Conservation (phyloP, 164 flowering plant genomes). For the Piper betle region DNA sequence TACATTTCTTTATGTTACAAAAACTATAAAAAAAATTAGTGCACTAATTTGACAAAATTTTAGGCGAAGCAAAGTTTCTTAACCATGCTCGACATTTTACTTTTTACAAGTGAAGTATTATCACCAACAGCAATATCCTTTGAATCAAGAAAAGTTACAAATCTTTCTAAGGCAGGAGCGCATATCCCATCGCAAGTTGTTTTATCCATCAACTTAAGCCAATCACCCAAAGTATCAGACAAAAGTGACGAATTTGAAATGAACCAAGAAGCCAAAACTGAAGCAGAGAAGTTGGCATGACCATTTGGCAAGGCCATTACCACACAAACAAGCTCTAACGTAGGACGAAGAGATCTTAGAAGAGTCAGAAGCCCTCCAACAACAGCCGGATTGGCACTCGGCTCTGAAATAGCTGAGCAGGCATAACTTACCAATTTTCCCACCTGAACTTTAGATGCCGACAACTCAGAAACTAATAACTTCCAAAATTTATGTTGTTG, state of each 20-base stretch:
- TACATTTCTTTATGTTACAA: too few species aligned
- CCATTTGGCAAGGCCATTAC: slow-evolving; percentile 24
- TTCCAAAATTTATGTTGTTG: slow-evolving; percentile 43
- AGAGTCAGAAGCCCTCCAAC: slow-evolving; percentile 29
- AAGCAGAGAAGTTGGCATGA: slow-evolving; percentile 28
- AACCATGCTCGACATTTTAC: slow-evolving; percentile 8
- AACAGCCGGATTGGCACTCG: slow-evolving; percentile 18
- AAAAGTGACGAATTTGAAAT: slow-evolving; percentile 26
- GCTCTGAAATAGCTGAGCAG: slow-evolving; percentile 18
- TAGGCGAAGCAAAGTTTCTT: not conserved
- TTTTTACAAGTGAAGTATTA: slow-evolving; percentile 10
- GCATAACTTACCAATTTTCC: slow-evolving; percentile 26
- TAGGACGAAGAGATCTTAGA: slow-evolving; percentile 23
- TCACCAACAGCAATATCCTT: slow-evolving; percentile 7
- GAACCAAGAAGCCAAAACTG: slow-evolving; percentile 33
- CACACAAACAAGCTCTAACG: slow-evolving; percentile 31
- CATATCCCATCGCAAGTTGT: slow-evolving; percentile 11
- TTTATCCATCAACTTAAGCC: slow-evolving; percentile 15
- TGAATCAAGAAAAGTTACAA: slow-evolving; percentile 22
- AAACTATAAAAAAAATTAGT: too few species aligned
- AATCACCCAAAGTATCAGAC: slow-evolving; percentile 22
- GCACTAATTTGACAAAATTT: too few species aligned
- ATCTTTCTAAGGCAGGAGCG: slow-evolving; percentile 17
- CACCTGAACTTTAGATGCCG: slow-evolving; percentile 22
- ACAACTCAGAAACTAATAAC: slow-evolving; percentile 32